A percentile compares a stretch with the other conserved stretches of the same genome.
Evolutionary conservation across 139 green algal genomes (phyloP).

Genomic region (Auxenochlorella pyrenoidosa): DNA sequence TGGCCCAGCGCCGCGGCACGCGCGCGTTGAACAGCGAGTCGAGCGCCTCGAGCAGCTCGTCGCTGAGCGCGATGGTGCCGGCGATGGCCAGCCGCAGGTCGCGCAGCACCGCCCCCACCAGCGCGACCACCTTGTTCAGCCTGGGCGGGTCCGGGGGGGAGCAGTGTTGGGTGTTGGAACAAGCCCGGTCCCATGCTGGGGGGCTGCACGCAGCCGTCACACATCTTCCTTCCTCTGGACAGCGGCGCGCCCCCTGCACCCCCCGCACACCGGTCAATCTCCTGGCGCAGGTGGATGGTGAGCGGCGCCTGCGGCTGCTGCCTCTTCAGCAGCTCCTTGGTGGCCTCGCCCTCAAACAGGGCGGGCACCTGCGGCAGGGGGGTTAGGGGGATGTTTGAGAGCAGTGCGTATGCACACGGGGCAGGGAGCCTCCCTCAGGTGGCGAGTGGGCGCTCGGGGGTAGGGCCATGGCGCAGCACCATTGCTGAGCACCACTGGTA

Average conservation of each 20-base stretch:
- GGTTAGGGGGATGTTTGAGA: not conserved
- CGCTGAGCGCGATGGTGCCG: slow-evolving; percentile 88
- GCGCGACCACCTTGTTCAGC: slow-evolving; percentile 81
- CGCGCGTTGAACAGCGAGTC: slow-evolving; percentile 89
- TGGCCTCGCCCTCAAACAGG: slow-evolving; percentile 89
- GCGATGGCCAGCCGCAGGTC: slow-evolving; percentile 92
- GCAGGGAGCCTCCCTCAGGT: too few species aligned
- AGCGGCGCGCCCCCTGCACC: too few species aligned
- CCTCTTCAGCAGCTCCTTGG: slow-evolving; percentile 88
- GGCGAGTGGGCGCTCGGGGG: too few species aligned
- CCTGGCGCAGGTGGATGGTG: slow-evolving; percentile 92
- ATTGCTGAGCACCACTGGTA: too few species aligned
- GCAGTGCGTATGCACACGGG: not conserved
- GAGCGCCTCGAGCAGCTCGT: slow-evolving; percentile 81
- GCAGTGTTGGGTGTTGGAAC: too few species aligned
- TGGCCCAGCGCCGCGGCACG: slow-evolving; percentile 85
- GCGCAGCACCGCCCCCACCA: slow-evolving; percentile 72
- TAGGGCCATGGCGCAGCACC: too few species aligned
- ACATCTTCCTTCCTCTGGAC: too few species aligned
- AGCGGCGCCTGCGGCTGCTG: slow-evolving; percentile 85
- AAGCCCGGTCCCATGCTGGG: too few species aligned
- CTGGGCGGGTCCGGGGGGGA: slow-evolving; percentile 73
- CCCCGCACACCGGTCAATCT: slow-evolving; percentile 14
- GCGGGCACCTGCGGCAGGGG: slow-evolving; percentile 57
- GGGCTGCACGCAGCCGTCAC: too few species aligned